Conservation (phyloP, 805 yeast species). For the Brettanomyces bruxellensis region DNA sequence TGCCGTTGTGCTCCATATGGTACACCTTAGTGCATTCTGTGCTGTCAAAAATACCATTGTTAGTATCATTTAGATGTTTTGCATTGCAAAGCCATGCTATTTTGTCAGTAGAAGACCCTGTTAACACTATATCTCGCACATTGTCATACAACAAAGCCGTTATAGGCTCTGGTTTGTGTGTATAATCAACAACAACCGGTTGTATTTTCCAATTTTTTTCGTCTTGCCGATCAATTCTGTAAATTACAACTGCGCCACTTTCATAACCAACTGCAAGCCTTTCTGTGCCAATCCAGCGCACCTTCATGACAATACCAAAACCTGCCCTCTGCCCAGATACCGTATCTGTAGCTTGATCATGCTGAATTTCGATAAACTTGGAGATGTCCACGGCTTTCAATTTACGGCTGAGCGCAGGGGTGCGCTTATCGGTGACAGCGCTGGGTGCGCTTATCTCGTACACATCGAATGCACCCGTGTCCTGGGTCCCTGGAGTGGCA, state of each 20-base stretch:
- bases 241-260: conserved; percentile 44
- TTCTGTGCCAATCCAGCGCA: conserved; percentile 29
- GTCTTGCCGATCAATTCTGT: conserved; percentile 13
- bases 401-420: background rate
- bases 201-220: conserved; percentile 5
- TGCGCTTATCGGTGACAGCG: background rate
- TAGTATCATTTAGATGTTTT: background rate
- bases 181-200: conserved; percentile 14
- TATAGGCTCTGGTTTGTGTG: conserved; percentile 49
- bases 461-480: conserved; percentile 58
- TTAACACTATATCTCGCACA: conserved; percentile 20
- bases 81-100: background rate
- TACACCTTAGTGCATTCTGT: conserved; percentile 1
- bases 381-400: background rate
- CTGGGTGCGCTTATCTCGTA: conserved; percentile 28
- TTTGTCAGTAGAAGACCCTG: conserved; percentile 42
- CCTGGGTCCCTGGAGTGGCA: conserved; percentile 55
- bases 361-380: background rate
- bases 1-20: conserved; percentile 29
- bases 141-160: conserved; percentile 31
- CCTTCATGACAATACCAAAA: conserved; percentile 62
- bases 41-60: background rate
- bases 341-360: background rate
- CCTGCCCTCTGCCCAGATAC: conserved; percentile 14
- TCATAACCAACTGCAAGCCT: conserved; percentile 56